These are phyloP conservation scores for Oryza punctata DNA, from an alignment of 176 grass and related monocot genomes.

Conservation along the genomic window DNA sequence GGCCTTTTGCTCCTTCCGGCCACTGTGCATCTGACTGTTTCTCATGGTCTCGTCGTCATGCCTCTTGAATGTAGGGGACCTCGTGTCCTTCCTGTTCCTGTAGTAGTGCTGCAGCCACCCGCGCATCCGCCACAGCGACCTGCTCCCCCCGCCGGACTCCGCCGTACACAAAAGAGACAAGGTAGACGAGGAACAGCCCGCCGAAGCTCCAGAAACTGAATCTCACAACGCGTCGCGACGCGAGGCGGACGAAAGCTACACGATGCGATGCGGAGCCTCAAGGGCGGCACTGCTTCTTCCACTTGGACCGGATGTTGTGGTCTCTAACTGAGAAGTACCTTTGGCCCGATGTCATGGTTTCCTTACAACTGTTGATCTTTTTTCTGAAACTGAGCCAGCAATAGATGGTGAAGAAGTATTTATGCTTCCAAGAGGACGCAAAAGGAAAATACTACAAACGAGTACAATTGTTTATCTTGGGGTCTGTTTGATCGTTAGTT, in stretches of 20 bases:
- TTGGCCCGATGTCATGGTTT: background rate
- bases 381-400: too few relatives aligned
- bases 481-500: too few relatives aligned
- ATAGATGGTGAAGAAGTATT: too few relatives aligned
- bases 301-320: background rate
- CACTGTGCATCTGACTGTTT: background rate
- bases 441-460: too few relatives aligned
- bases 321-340: too few relatives aligned
- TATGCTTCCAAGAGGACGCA: too few relatives aligned
- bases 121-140: slow-evolving; percentile 29
- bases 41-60: background rate
- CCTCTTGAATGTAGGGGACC: slow-evolving; percentile 26
- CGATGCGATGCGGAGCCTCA: too few relatives aligned
- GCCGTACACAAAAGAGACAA: too few relatives aligned
- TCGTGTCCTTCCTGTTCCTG: slow-evolving; percentile 13
- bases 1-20: background rate
- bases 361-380: too few relatives aligned
- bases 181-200: slow-evolving; percentile 75
- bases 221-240: too few relatives aligned
- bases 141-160: background rate
- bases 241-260: too few relatives aligned
- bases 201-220: slow-evolving; percentile 53
- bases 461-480: too few relatives aligned
- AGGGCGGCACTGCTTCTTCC: background rate
- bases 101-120: slow-evolving; percentile 48